phyloP scores from a whole-genome alignment of 345 rosid genomes.

The Limnanthes douglasii region DNA sequence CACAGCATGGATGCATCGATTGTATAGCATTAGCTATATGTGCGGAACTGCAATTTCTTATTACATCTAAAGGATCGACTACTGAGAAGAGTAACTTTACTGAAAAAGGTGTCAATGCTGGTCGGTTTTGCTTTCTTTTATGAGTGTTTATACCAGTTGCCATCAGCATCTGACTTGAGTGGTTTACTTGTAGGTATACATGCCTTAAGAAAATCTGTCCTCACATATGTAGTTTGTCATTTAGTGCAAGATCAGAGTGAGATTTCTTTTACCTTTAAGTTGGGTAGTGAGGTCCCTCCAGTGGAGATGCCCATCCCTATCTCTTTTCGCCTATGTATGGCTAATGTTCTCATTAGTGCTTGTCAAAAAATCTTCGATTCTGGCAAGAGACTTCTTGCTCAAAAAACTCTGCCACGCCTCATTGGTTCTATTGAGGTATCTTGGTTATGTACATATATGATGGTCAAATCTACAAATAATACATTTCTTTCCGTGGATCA shows the following conservation, averaged over 20 bases:
- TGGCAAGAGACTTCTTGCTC: constrained; percentile 40
- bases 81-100: constrained; percentile 9
- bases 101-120: constrained; percentile 15
- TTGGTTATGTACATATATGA: constrained; percentile 7
- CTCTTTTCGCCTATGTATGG: constrained; percentile 74
- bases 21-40: constrained; percentile 72
- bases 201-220: constrained; percentile 17
- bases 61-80: constrained; percentile 15
- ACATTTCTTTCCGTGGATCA: neutral
- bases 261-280: constrained; percentile 8
- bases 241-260: constrained; percentile 25
- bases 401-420: constrained; percentile 35
- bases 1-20: constrained; percentile 92
- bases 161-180: constrained; percentile 7
- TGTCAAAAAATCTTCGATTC: constrained; percentile 59
- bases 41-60: constrained; percentile 47
- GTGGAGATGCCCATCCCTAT: constrained; percentile 14
- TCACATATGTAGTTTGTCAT: constrained; percentile 31
- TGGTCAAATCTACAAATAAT: too few species aligned
- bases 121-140: constrained; percentile 12
- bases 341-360: constrained; percentile 74
- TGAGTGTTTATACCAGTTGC: neutral
- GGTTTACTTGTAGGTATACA: constrained; percentile 26
- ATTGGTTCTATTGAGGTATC: constrained; percentile 44
- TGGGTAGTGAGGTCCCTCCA: constrained; percentile 10